phyloP scores from a whole-genome alignment of 2,329 filamentous ascomycete species.

The Pestalotiopsis sp. region DNA sequence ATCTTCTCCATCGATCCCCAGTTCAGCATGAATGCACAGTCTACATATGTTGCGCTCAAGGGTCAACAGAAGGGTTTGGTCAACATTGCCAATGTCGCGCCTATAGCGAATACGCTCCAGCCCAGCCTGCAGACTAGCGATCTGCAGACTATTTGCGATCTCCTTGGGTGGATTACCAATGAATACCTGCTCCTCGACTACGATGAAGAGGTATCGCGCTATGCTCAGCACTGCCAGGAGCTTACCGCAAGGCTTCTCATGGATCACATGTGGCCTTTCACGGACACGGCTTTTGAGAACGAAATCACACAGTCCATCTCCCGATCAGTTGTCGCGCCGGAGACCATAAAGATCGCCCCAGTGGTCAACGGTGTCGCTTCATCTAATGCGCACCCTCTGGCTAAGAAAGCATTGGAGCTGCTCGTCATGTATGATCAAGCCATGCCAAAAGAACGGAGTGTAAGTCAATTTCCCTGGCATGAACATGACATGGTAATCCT shows the following conservation, averaged over 20 bases:
- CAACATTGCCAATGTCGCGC: slow-evolving; percentile 56
- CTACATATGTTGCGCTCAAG: slow-evolving; percentile 54
- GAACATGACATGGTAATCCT: neutral
- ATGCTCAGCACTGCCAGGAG: slow-evolving; percentile 56
- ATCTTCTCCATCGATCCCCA: slow-evolving; percentile 59
- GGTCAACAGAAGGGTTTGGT: slow-evolving; percentile 52
- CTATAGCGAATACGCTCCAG: slow-evolving; percentile 53
- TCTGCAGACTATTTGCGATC: slow-evolving; percentile 53
- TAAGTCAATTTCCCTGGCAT: slow-evolving; percentile 38
- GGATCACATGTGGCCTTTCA: slow-evolving; percentile 60
- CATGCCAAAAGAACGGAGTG: slow-evolving; percentile 66
- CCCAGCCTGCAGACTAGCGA: slow-evolving; percentile 48
- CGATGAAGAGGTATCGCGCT: slow-evolving; percentile 58
- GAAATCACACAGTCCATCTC: slow-evolving; percentile 59
- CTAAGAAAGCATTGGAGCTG: slow-evolving; percentile 61
- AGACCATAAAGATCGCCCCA: slow-evolving; percentile 53
- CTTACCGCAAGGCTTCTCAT: slow-evolving; percentile 58
- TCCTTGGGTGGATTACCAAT: slow-evolving; percentile 60
- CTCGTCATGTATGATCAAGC: slow-evolving; percentile 65
- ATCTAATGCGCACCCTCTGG: slow-evolving; percentile 60
- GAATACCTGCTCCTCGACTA: slow-evolving; percentile 59
- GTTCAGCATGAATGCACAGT: slow-evolving; percentile 51
- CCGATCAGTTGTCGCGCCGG: slow-evolving; percentile 47
- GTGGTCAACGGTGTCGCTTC: slow-evolving; percentile 51
- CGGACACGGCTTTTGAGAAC: slow-evolving; percentile 55